Conservation (phyloP, 768 basidiomycete genomes). For the Scleroderma bovista region DNA sequence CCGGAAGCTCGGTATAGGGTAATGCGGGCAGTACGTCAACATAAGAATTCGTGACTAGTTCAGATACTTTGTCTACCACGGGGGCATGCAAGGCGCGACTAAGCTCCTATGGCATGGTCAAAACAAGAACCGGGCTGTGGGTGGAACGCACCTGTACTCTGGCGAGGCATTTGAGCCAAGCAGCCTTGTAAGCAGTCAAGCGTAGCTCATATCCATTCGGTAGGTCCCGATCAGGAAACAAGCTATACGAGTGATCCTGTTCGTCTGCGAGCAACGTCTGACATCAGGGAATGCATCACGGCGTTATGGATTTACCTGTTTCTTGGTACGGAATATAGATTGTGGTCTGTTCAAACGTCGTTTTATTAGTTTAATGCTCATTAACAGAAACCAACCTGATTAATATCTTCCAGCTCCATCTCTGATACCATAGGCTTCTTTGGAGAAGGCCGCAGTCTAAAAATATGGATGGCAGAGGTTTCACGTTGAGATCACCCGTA, state of each 20-base stretch:
- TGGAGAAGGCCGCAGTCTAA: not conserved
- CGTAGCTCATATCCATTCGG: conserved; percentile 35
- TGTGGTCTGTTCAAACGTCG: conserved; percentile 20
- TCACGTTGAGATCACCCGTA: too few species aligned
- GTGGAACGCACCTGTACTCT: conserved; percentile 46
- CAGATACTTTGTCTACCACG: conserved; percentile 39
- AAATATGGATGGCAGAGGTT: not conserved
- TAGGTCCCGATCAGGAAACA: conserved; percentile 27
- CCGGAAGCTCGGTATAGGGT: conserved; percentile 58
- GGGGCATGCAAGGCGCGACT: conserved; percentile 44
- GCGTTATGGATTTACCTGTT: conserved; percentile 12
- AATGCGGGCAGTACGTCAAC: conserved; percentile 43
- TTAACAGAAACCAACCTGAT: conserved; percentile 18
- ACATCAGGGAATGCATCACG: not conserved
- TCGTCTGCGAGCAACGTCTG: conserved; percentile 9
- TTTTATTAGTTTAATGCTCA: not conserved
- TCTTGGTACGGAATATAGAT: conserved; percentile 24
- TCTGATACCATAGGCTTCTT: conserved; percentile 10
- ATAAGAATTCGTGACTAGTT: conserved; percentile 42
- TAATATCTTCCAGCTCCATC: conserved; percentile 16
- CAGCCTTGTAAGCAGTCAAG: conserved; percentile 46
- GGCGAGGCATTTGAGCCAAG: conserved; percentile 56
- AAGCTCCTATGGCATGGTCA: conserved; percentile 33
- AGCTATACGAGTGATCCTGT: conserved; percentile 14
- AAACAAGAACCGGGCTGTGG: not conserved